phyloP scores from a whole-genome alignment of 192 early-diverging fungal genomes.

The Backusella morwellensis region DNA sequence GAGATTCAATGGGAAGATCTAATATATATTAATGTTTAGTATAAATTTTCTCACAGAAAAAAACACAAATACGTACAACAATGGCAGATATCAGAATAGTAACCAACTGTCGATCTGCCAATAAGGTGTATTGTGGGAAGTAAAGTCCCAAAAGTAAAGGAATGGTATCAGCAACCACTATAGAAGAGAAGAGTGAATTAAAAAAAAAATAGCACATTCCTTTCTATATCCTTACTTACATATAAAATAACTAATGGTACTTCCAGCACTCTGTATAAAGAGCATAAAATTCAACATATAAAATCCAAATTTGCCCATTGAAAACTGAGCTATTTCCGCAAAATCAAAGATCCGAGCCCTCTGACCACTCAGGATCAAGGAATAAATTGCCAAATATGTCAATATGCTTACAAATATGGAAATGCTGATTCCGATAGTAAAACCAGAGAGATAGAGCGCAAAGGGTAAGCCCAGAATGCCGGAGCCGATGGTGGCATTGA shows the following conservation, averaged over 20 bases:
- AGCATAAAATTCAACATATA: slow-evolving; percentile 52
- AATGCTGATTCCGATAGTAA: slow-evolving; percentile 49
- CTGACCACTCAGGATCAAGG: slow-evolving; percentile 53
- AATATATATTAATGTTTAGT: background rate
- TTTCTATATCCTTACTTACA: slow-evolving; percentile 9
- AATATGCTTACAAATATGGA: slow-evolving; percentile 48
- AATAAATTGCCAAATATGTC: slow-evolving; percentile 48
- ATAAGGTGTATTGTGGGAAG: slow-evolving; percentile 26
- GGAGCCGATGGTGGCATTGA: slow-evolving; percentile 69
- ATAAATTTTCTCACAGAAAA: background rate
- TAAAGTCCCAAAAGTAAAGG: slow-evolving; percentile 38
- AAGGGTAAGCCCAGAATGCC: slow-evolving; percentile 67
- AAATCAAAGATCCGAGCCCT: slow-evolving; percentile 50
- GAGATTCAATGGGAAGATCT: slow-evolving; percentile 62
- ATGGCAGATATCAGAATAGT: slow-evolving; percentile 38
- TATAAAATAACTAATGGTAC: slow-evolving; percentile 63
- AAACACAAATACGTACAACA: slow-evolving; percentile 33
- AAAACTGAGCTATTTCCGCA: slow-evolving; percentile 45
- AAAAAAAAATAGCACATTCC: too few relatives aligned
- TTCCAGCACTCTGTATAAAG: slow-evolving; percentile 58
- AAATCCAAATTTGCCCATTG: slow-evolving; percentile 52
- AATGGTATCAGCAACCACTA: slow-evolving; percentile 50
- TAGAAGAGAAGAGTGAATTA: background rate
- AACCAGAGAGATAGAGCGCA: slow-evolving; percentile 61
- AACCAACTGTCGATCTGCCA: slow-evolving; percentile 31